Percentiles rank a stretch among this genome's conserved stretches.
These are phyloP conservation scores for Tetrastigma voinierianum DNA, from an alignment of 164 flowering plant species.

Conservation along the genomic window DNA sequence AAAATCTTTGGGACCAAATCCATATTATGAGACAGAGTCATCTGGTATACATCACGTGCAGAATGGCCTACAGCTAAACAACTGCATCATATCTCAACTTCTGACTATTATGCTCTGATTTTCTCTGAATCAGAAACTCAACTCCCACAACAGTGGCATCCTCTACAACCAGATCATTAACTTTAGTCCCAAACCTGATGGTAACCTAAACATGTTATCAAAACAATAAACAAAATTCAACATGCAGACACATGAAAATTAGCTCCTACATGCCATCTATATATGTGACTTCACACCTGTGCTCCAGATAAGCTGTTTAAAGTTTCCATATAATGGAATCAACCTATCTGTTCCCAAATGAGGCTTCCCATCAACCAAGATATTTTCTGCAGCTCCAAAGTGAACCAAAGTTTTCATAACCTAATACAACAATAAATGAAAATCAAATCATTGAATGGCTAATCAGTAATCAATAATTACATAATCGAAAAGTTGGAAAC, in stretches of 20 bases:
- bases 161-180: constrained; percentile 83
- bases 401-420: constrained; percentile 87
- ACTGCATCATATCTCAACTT: constrained; percentile 75
- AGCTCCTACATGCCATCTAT: neutral
- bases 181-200: constrained; percentile 85
- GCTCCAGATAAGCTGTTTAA: constrained; percentile 60
- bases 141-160: constrained; percentile 65
- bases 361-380: constrained; percentile 94
- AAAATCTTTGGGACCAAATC: constrained; percentile 79
- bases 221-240: neutral
- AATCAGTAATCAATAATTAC: neutral
- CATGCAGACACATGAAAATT: neutral
- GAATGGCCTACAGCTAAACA: constrained; percentile 98
- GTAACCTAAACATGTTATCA: constrained; percentile 56
- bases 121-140: constrained; percentile 55
- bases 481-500: neutral
- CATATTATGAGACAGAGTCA: constrained; percentile 77
- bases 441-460: neutral
- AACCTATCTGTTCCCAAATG: constrained; percentile 97
- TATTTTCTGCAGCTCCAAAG: constrained; percentile 88
- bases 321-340: constrained; percentile 77
- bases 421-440: constrained; percentile 31
- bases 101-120: constrained; percentile 24
- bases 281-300: constrained; percentile 62
- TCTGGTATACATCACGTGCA: constrained; percentile 90